Evolutionary conservation across 2,329 filamentous ascomycete species (phyloP).

Genomic region (Colletotrichum sp.): DNA sequence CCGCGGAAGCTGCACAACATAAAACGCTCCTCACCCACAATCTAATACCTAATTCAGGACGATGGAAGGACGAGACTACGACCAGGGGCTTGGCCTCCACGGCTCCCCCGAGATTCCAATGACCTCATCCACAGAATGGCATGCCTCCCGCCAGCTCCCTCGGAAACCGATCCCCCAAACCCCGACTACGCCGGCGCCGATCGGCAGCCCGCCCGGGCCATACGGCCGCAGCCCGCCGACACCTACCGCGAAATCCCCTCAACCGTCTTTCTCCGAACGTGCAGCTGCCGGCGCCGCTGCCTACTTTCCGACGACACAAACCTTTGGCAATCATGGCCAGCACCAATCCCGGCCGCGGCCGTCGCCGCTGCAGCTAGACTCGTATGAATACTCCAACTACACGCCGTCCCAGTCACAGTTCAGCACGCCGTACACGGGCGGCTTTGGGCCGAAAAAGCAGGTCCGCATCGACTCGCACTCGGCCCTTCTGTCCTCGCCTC

Average conservation of each 20-base stretch:
- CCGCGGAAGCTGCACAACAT: neutral
- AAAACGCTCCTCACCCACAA: neutral
- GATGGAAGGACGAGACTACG: neutral
- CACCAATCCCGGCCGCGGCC: neutral
- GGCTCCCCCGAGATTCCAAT: neutral
- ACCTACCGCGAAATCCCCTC: neutral
- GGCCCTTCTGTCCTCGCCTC: slow-evolving; percentile 10
- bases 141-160: neutral
- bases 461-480: slow-evolving; percentile 15
- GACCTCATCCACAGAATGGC: slow-evolving; percentile 14
- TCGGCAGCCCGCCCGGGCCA: slow-evolving; percentile 5
- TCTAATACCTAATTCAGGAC: neutral
- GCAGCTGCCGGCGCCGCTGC: neutral
- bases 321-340: neutral
- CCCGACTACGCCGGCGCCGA: slow-evolving; percentile 12
- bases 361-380: slow-evolving; percentile 15
- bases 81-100: neutral
- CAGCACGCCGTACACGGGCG: slow-evolving; percentile 7
- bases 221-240: slow-evolving; percentile 4
- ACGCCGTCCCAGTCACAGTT: neutral
- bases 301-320: neutral
- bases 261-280: slow-evolving; percentile 6
- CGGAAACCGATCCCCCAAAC: slow-evolving; percentile 5
- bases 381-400: slow-evolving; percentile 11
- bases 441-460: neutral